These are phyloP conservation scores for Podaxis sp. DNA, from an alignment of 768 basidiomycete genomes.

Conservation along the genomic window DNA sequence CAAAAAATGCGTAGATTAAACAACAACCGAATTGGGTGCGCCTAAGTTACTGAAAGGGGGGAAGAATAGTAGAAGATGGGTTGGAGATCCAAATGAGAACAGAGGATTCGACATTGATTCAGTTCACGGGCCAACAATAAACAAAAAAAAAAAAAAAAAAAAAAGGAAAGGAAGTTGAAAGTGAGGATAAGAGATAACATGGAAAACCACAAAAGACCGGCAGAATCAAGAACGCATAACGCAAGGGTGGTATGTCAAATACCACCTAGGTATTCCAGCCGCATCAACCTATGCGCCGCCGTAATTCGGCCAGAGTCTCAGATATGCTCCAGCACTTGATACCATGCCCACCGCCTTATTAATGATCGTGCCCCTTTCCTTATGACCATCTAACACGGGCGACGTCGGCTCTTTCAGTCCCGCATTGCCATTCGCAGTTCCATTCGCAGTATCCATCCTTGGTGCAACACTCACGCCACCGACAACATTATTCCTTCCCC, in stretches of 20 bases:
- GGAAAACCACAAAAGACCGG: not conserved
- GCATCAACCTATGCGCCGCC: not conserved
- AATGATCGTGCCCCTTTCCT: constrained; percentile 30
- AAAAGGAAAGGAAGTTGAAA: not conserved
- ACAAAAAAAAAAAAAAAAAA: not conserved
- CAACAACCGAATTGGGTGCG: not conserved
- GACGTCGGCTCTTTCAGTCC: constrained; percentile 13
- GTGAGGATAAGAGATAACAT: not conserved
- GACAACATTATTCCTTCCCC: not conserved
- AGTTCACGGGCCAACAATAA: not conserved
- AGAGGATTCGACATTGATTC: not conserved
- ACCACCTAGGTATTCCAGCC: not conserved
- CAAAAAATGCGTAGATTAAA: not conserved
- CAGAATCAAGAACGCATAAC: not conserved
- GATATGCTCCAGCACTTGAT: constrained; percentile 70
- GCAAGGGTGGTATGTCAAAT: not conserved
- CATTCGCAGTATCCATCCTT: not conserved
- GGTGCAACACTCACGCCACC: not conserved
- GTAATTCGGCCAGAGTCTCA: constrained; percentile 45
- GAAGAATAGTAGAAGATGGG: not conserved
- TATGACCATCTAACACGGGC: constrained; percentile 12
- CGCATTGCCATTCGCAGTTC: constrained; percentile 12
- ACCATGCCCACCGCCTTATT: constrained; percentile 73
- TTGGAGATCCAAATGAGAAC: not conserved
- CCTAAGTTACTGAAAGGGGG: not conserved